These are phyloP conservation scores for Trichoderma sp. DNA, from an alignment of 2,329 filamentous ascomycete genomes.

Conservation along the genomic window DNA sequence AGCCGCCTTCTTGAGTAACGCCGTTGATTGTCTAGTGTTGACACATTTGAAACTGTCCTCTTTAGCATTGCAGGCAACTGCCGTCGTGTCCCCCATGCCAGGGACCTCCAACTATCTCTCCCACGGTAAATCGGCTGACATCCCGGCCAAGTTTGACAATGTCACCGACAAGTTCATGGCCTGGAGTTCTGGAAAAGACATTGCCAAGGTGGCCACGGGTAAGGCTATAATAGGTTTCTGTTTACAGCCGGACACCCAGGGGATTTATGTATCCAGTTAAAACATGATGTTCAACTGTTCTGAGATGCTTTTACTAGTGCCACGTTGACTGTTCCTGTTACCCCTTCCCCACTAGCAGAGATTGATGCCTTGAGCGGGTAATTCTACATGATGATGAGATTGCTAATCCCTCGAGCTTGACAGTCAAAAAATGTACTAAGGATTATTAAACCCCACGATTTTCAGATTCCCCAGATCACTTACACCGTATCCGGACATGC, in stretches of 20 bases:
- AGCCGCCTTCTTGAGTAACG: neutral
- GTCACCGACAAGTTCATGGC: neutral
- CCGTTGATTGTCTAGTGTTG: neutral
- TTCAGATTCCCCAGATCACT: too few relatives aligned
- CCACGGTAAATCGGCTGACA: neutral
- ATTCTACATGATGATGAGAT: neutral
- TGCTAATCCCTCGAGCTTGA: neutral
- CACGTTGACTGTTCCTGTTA: neutral
- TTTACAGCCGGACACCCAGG: neutral
- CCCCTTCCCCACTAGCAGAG: neutral
- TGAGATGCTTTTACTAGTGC: neutral
- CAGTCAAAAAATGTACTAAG: neutral
- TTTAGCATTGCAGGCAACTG: neutral
- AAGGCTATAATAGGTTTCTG: neutral
- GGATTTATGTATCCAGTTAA: neutral
- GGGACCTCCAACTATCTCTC: neutral
- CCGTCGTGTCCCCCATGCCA: neutral
- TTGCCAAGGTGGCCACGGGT: neutral
- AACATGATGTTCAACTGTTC: neutral
- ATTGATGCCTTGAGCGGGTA: neutral
- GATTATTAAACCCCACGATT: neutral
- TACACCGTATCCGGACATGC: neutral
- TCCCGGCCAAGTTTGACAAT: neutral
- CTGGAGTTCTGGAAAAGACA: neutral
- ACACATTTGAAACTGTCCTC: neutral